Base-by-base conservation (phyloP, 1,284 basidiomycete genomes). In the Cystobasidiaceae sp. region DNA sequence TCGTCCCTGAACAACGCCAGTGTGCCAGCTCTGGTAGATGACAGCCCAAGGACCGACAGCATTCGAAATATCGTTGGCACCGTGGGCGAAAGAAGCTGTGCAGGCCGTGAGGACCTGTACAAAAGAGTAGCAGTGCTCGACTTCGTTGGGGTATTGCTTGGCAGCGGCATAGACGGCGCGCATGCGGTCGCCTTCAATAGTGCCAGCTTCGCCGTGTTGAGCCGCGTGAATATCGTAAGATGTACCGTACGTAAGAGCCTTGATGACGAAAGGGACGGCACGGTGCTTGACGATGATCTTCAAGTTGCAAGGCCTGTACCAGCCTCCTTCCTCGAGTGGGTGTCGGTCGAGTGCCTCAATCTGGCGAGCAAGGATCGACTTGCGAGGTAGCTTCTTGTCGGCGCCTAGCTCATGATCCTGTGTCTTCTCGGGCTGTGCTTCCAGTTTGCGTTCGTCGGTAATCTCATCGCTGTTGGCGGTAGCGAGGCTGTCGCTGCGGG, bases 71-170 rank as follows among this genome's bases (percentile, higher is more conserved):
- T 75, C 73, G 66, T 73, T 72, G 48, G 71, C 68, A 37, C 79
- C 79, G 72, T 80, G 79, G 15, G 79, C 80, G 68, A 81, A 81
- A 15, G 79, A 80, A 55, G 79, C 79, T 63, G 78, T 80, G 70
- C 79, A 81, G n/a, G 80, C 80, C 13, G 80, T 81, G 60, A 81
- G 65, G 60, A 81, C 79, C 68, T 81, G 80, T 46, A 81, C 74
- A 75, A 80, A 81, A 21, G 79, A 79, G 76, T 75, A 81, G 32
- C 78, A 67, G 71, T 81, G 79, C 70, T 81, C 80, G 55, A 78
- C 78, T 71, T 79, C 78, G 72, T 81, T 81, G 66, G 74, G 74
- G 74, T 80, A 81, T 67, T 79, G 78, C 52, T 72, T 73, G 51
- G 78, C 76, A 27, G 72, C 71, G 23, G 73, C 70, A 72, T 80